phyloP scores from a whole-genome alignment of 2,329 filamentous ascomycete genomes.

The Shiraia bambusicola region DNA sequence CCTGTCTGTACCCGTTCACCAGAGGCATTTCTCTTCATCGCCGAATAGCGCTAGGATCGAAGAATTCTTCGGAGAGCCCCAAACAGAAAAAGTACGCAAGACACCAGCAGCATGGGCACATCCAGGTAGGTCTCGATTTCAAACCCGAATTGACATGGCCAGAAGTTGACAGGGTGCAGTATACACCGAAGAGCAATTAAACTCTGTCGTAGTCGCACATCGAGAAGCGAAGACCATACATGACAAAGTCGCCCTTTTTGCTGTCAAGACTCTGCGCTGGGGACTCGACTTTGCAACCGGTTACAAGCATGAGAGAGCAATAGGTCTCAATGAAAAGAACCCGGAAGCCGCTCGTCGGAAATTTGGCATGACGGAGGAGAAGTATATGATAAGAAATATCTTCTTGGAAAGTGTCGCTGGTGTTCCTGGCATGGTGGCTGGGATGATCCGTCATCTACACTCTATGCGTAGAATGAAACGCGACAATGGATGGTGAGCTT shows the following conservation, averaged over 20 bases:
- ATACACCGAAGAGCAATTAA: constrained; percentile 80
- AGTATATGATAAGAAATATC: constrained; percentile 88
- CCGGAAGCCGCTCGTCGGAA: constrained; percentile 58
- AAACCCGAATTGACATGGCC: neutral
- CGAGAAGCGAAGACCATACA: constrained; percentile 70
- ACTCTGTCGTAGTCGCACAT: constrained; percentile 71
- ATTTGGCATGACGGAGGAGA: constrained; percentile 75
- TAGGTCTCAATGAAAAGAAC: constrained; percentile 40
- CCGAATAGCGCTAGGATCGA: constrained; percentile 38
- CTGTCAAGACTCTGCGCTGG: constrained; percentile 75
- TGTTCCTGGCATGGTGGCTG: constrained; percentile 95
- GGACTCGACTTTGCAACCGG: constrained; percentile 81
- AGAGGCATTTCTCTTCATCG: constrained; percentile 47
- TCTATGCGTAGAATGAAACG: constrained; percentile 82
- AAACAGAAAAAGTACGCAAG: constrained; percentile 48
- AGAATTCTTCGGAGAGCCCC: constrained; percentile 51
- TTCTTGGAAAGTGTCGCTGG: constrained; percentile 95
- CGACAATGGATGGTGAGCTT: constrained; percentile 77
- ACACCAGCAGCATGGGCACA: constrained; percentile 54
- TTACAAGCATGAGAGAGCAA: constrained; percentile 68
- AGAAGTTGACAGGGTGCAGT: constrained; percentile 39
- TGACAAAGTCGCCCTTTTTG: constrained; percentile 75
- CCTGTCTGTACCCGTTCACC: constrained; percentile 17
- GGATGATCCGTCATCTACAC: constrained; percentile 86
- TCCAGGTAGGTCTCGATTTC: constrained; percentile 38